Evolutionary conservation across 1,284 basidiomycete species (phyloP).

Genomic region (Nidula niveotomentosa): DNA sequence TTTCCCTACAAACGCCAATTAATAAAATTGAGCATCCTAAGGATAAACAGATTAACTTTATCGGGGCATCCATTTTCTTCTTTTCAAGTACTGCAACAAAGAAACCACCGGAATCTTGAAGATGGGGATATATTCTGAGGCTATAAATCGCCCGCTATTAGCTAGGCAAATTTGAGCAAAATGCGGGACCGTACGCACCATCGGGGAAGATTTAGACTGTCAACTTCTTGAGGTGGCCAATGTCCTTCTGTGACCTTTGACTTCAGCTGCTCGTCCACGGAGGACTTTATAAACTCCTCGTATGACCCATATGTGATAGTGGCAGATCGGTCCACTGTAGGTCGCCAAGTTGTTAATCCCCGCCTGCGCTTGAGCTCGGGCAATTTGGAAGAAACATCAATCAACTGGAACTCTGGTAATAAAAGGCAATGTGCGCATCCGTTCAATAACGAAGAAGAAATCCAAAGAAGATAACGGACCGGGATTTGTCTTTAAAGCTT

Average conservation of each 20-base stretch:
- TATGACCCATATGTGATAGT: slow-evolving; percentile 52
- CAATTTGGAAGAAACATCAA: slow-evolving; percentile 76
- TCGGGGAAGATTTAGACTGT: slow-evolving; percentile 59
- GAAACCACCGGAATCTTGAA: slow-evolving; percentile 98
- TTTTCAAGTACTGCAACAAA: slow-evolving; percentile 89
- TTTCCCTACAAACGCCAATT: slow-evolving; percentile 20
- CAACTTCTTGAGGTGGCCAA: slow-evolving; percentile 77
- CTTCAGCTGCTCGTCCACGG: slow-evolving; percentile 47
- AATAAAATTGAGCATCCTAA: too few species aligned
- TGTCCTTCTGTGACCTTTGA: slow-evolving; percentile 69
- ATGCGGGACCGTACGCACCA: slow-evolving; percentile 50
- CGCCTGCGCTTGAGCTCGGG: slow-evolving; percentile 76
- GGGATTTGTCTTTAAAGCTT: slow-evolving; percentile 71
- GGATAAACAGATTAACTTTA: slow-evolving; percentile 13
- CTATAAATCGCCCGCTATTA: slow-evolving; percentile 33
- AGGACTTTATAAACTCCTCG: slow-evolving; percentile 49
- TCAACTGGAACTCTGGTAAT: slow-evolving; percentile 69
- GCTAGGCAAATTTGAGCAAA: too few species aligned
- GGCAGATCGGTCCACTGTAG: slow-evolving; percentile 51
- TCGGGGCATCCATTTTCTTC: slow-evolving; percentile 22
- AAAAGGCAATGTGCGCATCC: background rate
- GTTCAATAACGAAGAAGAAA: background rate
- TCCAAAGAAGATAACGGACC: slow-evolving; percentile 38
- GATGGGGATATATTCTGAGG: slow-evolving; percentile 89
- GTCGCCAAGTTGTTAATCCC: slow-evolving; percentile 78